These are phyloP conservation scores for Letharia columbiana DNA, from an alignment of 495 filamentous ascomycete genomes.

Conservation along the genomic window DNA sequence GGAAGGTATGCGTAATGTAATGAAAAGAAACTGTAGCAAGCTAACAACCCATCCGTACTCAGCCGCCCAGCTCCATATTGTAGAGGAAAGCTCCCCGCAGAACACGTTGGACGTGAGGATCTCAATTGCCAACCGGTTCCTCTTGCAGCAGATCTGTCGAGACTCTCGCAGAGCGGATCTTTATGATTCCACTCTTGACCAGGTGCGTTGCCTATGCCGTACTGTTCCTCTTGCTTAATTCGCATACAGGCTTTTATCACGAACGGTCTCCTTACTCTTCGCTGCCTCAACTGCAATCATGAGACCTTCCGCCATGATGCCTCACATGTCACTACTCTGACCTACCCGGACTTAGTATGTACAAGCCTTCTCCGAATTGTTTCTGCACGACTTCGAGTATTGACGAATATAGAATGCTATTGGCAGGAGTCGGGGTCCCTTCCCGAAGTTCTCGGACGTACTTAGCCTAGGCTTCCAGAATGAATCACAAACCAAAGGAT, in stretches of 20 bases:
- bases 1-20: slow-evolving; percentile 41
- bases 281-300: slow-evolving; percentile 73
- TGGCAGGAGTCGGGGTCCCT: slow-evolving; percentile 43
- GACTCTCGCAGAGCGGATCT: slow-evolving; percentile 58
- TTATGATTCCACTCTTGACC: slow-evolving; percentile 50
- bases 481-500: slow-evolving; percentile 72
- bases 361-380: slow-evolving; percentile 8
- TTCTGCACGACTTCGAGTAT: neutral
- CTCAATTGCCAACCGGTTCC: slow-evolving; percentile 67
- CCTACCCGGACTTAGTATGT: slow-evolving; percentile 59
- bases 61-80: slow-evolving; percentile 60
- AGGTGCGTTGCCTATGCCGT: slow-evolving; percentile 25
- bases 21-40: neutral
- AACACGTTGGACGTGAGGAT: slow-evolving; percentile 63
- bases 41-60: slow-evolving; percentile 7
- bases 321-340: slow-evolving; percentile 70
- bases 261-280: slow-evolving; percentile 50
- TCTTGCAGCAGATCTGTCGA: slow-evolving; percentile 61
- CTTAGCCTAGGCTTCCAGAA: slow-evolving; percentile 80
- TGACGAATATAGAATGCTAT: slow-evolving; percentile 31
- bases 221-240: neutral
- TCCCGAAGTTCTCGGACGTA: slow-evolving; percentile 67
- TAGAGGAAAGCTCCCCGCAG: slow-evolving; percentile 73
- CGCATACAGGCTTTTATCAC: slow-evolving; percentile 41
- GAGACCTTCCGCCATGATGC: slow-evolving; percentile 62